phyloP scores from a whole-genome alignment of 208 protist genomes.

The Trypanosoma boissoni region DNA sequence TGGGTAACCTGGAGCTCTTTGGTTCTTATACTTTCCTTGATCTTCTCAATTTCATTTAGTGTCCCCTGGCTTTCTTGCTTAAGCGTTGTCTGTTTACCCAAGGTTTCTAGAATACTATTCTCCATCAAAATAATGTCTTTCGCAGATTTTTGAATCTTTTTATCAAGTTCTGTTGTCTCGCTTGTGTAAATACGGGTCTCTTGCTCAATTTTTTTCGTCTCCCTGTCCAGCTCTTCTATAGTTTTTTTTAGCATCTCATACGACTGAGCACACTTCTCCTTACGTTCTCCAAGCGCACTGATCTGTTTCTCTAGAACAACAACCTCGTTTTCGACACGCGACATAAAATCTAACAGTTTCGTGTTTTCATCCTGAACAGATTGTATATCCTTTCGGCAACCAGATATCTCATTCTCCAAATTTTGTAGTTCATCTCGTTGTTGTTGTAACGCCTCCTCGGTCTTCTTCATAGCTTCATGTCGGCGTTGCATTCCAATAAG shows the following conservation, averaged over 20 bases:
- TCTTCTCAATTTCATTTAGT: constrained; percentile 89
- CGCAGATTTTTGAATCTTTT: constrained; percentile 79
- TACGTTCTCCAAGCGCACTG: constrained; percentile 67
- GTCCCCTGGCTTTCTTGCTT: constrained; percentile 91
- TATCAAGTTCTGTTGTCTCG: constrained; percentile 70
- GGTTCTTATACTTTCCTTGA: constrained; percentile 84
- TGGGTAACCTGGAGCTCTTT: constrained; percentile 94
- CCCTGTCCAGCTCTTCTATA: constrained; percentile 74
- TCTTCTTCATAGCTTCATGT: constrained; percentile 91
- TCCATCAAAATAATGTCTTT: constrained; percentile 90
- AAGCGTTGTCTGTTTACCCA: constrained; percentile 91
- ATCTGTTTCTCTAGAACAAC: constrained; percentile 89
- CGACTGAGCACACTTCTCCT: constrained; percentile 69
- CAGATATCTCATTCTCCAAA: constrained; percentile 92
- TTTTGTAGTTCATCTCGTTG: constrained; percentile 90
- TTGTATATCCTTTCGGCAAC: constrained; percentile 84
- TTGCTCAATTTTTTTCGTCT: constrained; percentile 81
- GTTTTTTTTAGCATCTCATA: constrained; percentile 75
- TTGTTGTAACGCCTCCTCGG: constrained; percentile 89
- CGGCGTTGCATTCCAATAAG: constrained; percentile 93
- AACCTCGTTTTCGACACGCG: constrained; percentile 91
- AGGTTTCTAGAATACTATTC: constrained; percentile 75
- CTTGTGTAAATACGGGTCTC: constrained; percentile 68
- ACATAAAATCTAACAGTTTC: constrained; percentile 89
- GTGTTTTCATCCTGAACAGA: constrained; percentile 83